Evolutionary conservation across 352 stramenopile genomes (phyloP), one percentile per base, ranked within the genome.

Genomic region (Globisporangium ultimum): DNA sequence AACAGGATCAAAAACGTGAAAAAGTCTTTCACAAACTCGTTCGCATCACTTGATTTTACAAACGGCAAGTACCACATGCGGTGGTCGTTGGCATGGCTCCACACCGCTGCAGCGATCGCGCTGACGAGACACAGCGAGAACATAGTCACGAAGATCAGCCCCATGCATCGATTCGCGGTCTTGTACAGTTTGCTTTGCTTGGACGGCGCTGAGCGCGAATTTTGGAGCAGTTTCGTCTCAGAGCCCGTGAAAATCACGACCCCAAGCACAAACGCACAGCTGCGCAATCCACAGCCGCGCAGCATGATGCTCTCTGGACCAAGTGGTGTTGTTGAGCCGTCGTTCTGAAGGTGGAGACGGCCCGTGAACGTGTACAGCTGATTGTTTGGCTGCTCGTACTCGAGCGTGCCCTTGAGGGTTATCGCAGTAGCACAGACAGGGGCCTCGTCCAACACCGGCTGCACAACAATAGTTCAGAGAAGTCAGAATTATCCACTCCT

Each of bases 1-100:
- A 96, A 93, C 47, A 98, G 78, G 17, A 98, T 95, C 21, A 98
- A 71, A 69, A 98, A 98, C 17, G 86, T 89, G 55, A 94, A 93
- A 42, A 88, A 90, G 61, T 96, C 88, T 13, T 93, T 72, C 42
- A 87, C 62, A 42, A 81, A 83, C 17, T 73, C 61, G 14, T 45
- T 71, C 0, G 64, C 52, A 18, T 60, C 42, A 41, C 76, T 70
- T 1, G 54, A 62, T 41, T 69, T 64, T 42, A 75, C 62, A 52
- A 79, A 76, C 0, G 71, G 71, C 51, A 89, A 58, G 51, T 87
- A 89, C 79, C 76, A 86, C 36, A 80, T 48, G 15, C 66, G 63
- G 50, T 63, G 54, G 28, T 67, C 55, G 38, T 83, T 74, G 1
- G 51, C 50, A 21, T 60, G 50, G 55, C 64, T 84, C 73, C 76